These are phyloP conservation scores for Neofusicoccum kwambonambiense DNA, from an alignment of 2,329 filamentous ascomycete genomes.

Conservation along the genomic window DNA sequence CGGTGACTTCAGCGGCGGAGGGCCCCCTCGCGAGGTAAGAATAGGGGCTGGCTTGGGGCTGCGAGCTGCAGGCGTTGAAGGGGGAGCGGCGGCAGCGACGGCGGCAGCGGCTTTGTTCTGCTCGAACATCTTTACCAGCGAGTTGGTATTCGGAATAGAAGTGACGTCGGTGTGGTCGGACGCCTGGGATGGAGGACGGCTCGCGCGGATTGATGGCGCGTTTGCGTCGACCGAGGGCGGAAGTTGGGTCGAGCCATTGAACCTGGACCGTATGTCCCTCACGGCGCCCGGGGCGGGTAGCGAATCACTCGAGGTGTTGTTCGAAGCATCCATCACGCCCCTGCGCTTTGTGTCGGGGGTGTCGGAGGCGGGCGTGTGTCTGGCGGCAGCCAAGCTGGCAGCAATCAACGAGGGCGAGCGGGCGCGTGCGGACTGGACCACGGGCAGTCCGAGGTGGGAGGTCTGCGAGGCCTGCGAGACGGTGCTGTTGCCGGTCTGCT, in stretches of 20 bases:
- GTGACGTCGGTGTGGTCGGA: slow-evolving; percentile 52
- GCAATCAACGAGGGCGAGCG: slow-evolving; percentile 63
- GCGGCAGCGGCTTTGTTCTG: slow-evolving; percentile 32
- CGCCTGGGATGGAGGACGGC: not conserved
- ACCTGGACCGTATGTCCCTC: not conserved
- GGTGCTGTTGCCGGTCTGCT: slow-evolving; percentile 13
- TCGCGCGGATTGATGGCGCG: not conserved
- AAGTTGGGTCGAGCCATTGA: not conserved
- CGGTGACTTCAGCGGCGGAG: slow-evolving; percentile 40
- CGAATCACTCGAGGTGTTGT: slow-evolving; percentile 1
- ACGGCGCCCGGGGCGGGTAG: not conserved
- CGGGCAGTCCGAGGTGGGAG: slow-evolving; percentile 28
- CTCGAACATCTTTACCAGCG: slow-evolving; percentile 70
- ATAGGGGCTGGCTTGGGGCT: slow-evolving; percentile 22
- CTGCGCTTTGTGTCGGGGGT: not conserved
- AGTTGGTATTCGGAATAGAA: slow-evolving; percentile 61
- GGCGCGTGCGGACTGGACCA: slow-evolving; percentile 27
- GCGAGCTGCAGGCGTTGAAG: not conserved
- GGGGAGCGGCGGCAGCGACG: not conserved
- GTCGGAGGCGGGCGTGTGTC: slow-evolving; percentile 50
- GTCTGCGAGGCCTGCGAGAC: not conserved
- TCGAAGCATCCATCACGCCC: not conserved
- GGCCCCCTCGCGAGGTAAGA: slow-evolving; percentile 25
- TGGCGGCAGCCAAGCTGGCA: slow-evolving; percentile 61
- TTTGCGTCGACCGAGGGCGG: not conserved